Percentiles rank a stretch among this genome's conserved stretches.
Evolutionary conservation across 139 green algal species (phyloP).

Genomic region (Chlorella sp.): DNA sequence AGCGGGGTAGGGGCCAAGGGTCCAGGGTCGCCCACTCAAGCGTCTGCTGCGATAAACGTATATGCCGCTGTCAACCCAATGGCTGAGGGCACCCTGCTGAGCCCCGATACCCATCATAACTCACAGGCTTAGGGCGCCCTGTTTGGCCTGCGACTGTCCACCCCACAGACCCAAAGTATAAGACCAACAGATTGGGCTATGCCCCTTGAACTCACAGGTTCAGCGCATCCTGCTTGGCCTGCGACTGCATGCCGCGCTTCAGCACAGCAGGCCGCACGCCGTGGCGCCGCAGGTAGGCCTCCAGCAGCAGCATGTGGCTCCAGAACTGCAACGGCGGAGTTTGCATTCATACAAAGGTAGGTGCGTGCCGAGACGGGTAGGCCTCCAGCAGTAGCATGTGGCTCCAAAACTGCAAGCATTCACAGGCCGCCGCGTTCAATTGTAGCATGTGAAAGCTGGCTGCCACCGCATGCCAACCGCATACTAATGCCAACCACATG

Average conservation of each 20-base stretch:
- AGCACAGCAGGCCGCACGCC: constrained; percentile 47
- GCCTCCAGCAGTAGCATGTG: constrained; percentile 23
- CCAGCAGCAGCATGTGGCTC: constrained; percentile 16
- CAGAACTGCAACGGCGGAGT: constrained; percentile 6
- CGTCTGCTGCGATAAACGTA: too few relatives aligned
- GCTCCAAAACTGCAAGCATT: constrained; percentile 27
- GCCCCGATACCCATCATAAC: too few relatives aligned
- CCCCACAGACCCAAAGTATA: too few relatives aligned
- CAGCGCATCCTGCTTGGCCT: constrained; percentile 17
- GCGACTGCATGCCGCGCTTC: constrained; percentile 28
- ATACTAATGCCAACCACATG: neutral
- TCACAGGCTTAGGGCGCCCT: too few relatives aligned
- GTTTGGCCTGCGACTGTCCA: too few relatives aligned
- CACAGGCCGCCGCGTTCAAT: too few relatives aligned
- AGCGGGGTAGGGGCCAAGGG: too few relatives aligned
- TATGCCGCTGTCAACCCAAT: neutral
- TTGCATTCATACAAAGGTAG: neutral
- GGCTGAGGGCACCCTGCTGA: too few relatives aligned
- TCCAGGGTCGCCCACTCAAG: neutral
- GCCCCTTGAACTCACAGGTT: constrained; percentile 18
- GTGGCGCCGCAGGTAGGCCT: constrained; percentile 41
- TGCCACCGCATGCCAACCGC: neutral
- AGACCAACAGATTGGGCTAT: neutral
- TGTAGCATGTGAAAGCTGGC: too few relatives aligned
- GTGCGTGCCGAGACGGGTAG: constrained; percentile 30